phyloP scores from a whole-genome alignment of 805 yeast species.

The Ogataea naganishii region DNA sequence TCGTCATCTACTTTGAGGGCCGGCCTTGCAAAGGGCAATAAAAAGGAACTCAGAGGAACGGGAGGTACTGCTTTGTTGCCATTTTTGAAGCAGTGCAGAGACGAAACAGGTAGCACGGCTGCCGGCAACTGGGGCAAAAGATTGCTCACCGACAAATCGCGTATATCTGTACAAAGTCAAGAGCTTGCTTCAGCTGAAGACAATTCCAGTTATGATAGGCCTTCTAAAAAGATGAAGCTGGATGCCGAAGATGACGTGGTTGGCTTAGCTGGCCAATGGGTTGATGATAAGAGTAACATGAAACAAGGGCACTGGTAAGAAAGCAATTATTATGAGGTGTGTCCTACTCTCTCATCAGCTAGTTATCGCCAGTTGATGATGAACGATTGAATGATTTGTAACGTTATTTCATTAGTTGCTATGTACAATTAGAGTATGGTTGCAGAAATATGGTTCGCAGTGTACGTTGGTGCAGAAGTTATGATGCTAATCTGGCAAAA shows the following conservation, averaged over 20 bases:
- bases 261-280: conserved; percentile 25
- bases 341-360: too few species aligned
- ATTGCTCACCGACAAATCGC: conserved; percentile 44
- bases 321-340: too few species aligned
- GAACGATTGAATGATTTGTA: too few species aligned
- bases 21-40: conserved; percentile 47
- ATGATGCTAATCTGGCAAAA: too few species aligned
- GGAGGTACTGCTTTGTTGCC: conserved; percentile 93
- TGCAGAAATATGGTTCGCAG: too few species aligned
- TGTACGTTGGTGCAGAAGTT: too few species aligned
- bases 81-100: conserved; percentile 89
- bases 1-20: conserved; percentile 49
- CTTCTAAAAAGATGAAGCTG: conserved; percentile 1
- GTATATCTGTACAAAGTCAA: conserved; percentile 4
- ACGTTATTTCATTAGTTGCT: too few species aligned
- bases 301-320: conserved; percentile 23
- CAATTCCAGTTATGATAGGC: background rate
- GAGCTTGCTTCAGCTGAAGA: background rate
- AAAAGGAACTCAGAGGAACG: conserved; percentile 67
- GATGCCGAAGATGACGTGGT: conserved; percentile 5
- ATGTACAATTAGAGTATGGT: too few species aligned
- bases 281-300: conserved; percentile 16
- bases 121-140: conserved; percentile 90
- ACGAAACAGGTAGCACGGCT: conserved; percentile 90
- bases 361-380: too few species aligned